Evolutionary conservation across 1,284 basidiomycete genomes (phyloP).

Genomic region (Apiotrichum domesticum): DNA sequence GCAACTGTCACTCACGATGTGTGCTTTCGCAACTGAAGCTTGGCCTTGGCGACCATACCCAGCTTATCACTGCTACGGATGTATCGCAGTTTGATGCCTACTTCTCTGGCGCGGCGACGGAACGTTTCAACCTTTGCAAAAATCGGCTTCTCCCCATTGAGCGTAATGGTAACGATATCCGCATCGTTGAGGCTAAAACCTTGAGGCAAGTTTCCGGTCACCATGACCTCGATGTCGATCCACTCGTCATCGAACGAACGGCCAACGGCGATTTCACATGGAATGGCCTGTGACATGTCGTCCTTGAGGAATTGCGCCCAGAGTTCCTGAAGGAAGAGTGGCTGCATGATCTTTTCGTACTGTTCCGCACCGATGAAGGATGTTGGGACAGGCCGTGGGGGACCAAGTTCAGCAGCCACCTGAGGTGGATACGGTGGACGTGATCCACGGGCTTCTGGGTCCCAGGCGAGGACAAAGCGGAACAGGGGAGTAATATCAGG

Average conservation of each 20-base stretch:
- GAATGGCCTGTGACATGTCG: conserved; percentile 57
- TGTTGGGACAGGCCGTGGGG: conserved; percentile 55
- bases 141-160: conserved; percentile 49
- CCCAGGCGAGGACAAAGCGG: conserved; percentile 77
- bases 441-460: conserved; percentile 64
- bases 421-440: conserved; percentile 53
- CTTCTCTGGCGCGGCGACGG: conserved; percentile 51
- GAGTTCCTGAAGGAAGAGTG: conserved; percentile 82
- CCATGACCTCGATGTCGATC: conserved; percentile 37
- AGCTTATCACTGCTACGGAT: conserved; percentile 46
- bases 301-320: conserved; percentile 83
- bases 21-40: conserved; percentile 73
- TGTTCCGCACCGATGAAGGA: conserved; percentile 61
- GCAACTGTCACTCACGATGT: conserved; percentile 57
- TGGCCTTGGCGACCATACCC: conserved; percentile 49
- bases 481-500: conserved; percentile 79
- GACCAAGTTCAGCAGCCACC: conserved; percentile 40
- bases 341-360: conserved; percentile 73
- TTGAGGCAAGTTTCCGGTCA: conserved; percentile 54
- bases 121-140: conserved; percentile 78
- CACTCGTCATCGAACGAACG: conserved; percentile 45
- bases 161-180: conserved; percentile 71
- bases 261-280: conserved; percentile 59
- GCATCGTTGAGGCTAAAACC: conserved; percentile 72
- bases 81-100: conserved; percentile 49